Conservation (phyloP, 345 rosid species). For the Hirschfeldia incana region DNA sequence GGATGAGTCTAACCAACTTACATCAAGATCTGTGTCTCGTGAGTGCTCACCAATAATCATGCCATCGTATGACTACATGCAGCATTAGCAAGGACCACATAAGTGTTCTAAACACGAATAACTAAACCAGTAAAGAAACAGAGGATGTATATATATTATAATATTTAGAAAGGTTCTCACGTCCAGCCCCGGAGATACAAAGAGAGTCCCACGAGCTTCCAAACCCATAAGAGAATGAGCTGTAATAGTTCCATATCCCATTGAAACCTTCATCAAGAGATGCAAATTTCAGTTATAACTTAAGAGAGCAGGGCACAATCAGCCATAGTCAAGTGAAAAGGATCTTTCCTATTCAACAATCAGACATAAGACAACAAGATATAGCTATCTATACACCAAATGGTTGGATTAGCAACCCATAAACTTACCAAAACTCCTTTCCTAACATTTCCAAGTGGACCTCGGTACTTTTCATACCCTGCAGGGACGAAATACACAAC, state of each 20-base stretch:
- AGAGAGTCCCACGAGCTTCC: constrained; percentile 94
- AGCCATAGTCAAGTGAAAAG: not conserved
- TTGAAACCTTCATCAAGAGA: constrained; percentile 46
- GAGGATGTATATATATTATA: not conserved
- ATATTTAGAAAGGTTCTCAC: constrained; percentile 42
- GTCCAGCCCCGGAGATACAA: constrained; percentile 86
- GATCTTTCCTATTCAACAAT: not conserved
- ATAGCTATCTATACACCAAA: not conserved
- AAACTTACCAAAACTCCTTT: constrained; percentile 95
- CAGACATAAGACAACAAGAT: not conserved
- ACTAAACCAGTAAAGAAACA: not conserved
- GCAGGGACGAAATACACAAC: constrained; percentile 19
- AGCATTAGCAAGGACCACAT: constrained; percentile 10
- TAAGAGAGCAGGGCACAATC: not conserved
- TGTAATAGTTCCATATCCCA: constrained; percentile 87
- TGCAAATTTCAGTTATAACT: not conserved
- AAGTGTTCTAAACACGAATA: not conserved
- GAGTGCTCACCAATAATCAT: constrained; percentile 98
- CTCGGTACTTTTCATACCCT: constrained; percentile 85
- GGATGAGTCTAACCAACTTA: constrained; percentile 43
- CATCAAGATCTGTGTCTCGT: constrained; percentile 94
- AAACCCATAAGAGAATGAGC: constrained; percentile 86
- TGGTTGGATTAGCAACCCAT: not conserved
- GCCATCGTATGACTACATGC: constrained; percentile 83
- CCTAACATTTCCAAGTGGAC: constrained; percentile 92